Base-by-base conservation (phyloP, 2,329 filamentous ascomycete genomes). In the Didymella glomerata region DNA sequence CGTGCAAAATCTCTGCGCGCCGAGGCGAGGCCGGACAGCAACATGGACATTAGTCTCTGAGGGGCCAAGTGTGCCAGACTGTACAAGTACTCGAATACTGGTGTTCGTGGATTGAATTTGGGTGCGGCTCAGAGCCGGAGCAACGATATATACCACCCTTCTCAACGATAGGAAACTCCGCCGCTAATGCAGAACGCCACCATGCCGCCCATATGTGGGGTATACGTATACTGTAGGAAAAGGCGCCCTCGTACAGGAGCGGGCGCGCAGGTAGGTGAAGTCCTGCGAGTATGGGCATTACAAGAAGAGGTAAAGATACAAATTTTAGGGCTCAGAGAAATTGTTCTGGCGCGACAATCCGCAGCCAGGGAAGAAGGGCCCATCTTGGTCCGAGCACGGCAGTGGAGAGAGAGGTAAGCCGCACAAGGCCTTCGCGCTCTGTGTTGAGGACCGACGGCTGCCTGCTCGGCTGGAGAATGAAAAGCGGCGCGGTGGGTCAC, bases 151-250 rank as follows among this genome's bases (percentile, higher is more conserved):
- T 40, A 40, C 36, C 30, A 16, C 30, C 30, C 14, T 14, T 30
- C 28, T 32, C 18, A 22, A 40, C 36, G 20, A 27, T 48, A 24
- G 4, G 32, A 25, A 68, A 72, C 69, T 67, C 71, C 71, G 56
- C 66, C 69, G 71, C 71, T 73, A 60, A 73, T 73, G 70, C 71
- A 69, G 61, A 63, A 66, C 60, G 59, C 65, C 46, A 52, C 44
- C 20, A 60, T 59, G 58, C 55, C 56, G 30, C 48, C 55, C 50
- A 50, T 18, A 32, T 16, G 44, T 41, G 14, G 50, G 56, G 56
- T 50, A 59, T 59, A 51, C 56, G 27, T 54, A 25, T 60, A 53
- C 44, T 48, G 54, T 28, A 54, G 34, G 50, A 61, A 59, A 62
- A 11, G 10, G 27, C 4, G 20, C 25, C 20, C 14, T 36, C 14